Base-by-base conservation (phyloP, 2,329 filamentous ascomycete species). In the Emericellopsis atlantica region DNA sequence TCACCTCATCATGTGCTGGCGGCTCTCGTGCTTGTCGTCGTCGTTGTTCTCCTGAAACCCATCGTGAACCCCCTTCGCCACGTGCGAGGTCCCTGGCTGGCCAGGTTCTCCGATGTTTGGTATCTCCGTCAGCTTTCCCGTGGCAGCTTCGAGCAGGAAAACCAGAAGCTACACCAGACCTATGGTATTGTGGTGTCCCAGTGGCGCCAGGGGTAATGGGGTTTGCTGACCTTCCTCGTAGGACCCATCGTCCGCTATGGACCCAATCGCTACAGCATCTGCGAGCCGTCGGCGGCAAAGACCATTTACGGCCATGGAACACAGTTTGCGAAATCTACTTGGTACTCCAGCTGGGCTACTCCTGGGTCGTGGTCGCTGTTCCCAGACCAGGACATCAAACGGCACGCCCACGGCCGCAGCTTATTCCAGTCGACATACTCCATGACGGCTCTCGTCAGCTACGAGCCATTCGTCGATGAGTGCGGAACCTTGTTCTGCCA, bases 241-340 rank as follows among this genome's bases (percentile, higher is more conserved):
- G 60, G 60, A 0, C 45, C 56, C 0, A 51, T 72, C n/a, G 59
- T 72, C 1, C 64, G 69, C 0, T 61, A 71, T 41, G 65, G 64
- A 0, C 68, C 67, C 0, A 58, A 66, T 15, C 60, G 69, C 7
- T 72, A 69, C 41, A 68, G 62, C 31, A 54, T 74, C 44, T 56
- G 56, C 29, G 60, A 68, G 40, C 51, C 57, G 0, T 49, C 58
- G 0, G 65, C 64, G 1, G 46, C 60, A 3, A 66, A 64, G 41
- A 45, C 53, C 32, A 59, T 63, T 36, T 57, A 58, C 35, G 53
- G 54, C 14, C 42, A 51, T 6, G 49, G 50, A n/a, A 54, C 48
- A 24, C 48, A 49, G 14, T 60, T 57, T 37, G 16, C 48, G 9
- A 63, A 63, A 42, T 60, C 56, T 0, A 39, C 49, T 1, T 61